A percentile compares a stretch with the other conserved stretches of the same genome.
Conservation (phyloP, 2,329 filamentous ascomycete genomes). For the Calonectria montana region DNA sequence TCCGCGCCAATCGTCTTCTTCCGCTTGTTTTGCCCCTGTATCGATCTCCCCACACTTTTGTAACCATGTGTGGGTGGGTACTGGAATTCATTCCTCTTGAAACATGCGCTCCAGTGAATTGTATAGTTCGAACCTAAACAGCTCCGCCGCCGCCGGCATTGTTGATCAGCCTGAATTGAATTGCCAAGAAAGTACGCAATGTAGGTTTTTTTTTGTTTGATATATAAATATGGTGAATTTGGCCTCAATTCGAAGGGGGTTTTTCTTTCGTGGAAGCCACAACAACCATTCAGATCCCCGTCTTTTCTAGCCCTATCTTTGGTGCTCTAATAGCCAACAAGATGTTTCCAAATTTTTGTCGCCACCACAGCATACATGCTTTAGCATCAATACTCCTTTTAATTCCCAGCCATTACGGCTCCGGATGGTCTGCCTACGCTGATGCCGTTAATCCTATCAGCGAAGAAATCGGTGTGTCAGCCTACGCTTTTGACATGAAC, state of each 20-base stretch:
- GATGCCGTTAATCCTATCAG: background rate
- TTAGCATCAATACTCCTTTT: background rate
- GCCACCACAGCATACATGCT: background rate
- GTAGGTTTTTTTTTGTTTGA: too few species aligned
- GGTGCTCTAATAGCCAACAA: background rate
- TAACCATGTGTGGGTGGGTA: background rate
- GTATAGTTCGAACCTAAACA: background rate
- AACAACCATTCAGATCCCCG: background rate
- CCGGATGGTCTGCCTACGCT: background rate
- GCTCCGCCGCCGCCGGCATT: background rate
- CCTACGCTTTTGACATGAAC: conserved; percentile 23
- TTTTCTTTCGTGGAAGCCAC: background rate
- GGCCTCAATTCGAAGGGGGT: background rate
- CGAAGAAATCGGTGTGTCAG: conserved; percentile 15
- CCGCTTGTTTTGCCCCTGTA: conserved; percentile 4
- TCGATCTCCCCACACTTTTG: background rate
- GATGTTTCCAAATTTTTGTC: background rate
- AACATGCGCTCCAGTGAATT: conserved; percentile 22
- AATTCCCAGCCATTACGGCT: background rate
- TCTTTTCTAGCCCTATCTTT: too few species aligned
- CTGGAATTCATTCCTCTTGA: background rate
- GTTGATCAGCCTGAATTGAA: background rate
- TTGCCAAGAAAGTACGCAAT: background rate
- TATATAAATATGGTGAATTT: background rate
- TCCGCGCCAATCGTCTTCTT: conserved; percentile 18